Percentiles rank a stretch among this genome's conserved stretches.
Conservation (phyloP, 129 eudicot genomes). For the Flaveria trinervia region DNA sequence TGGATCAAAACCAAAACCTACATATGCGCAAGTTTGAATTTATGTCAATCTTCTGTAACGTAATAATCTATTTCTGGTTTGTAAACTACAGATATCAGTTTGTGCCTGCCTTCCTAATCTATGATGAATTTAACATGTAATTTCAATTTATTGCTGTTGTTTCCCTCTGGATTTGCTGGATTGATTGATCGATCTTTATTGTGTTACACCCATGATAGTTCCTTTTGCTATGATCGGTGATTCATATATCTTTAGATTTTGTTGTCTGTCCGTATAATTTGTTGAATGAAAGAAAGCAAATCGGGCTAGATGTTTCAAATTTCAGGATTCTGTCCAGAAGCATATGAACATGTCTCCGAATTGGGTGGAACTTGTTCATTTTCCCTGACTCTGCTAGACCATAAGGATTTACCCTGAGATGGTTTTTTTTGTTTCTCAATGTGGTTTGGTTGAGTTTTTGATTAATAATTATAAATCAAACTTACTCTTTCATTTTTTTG, state of each 20-base stretch:
- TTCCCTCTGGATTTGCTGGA: too few species aligned
- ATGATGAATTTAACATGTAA: neutral
- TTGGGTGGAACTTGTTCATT: neutral
- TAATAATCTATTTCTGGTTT: conserved; percentile 15
- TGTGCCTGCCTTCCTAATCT: neutral
- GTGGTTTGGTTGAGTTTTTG: too few species aligned
- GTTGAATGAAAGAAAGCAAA: too few species aligned
- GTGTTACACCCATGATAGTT: neutral
- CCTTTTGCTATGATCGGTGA: neutral
- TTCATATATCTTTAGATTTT: neutral
- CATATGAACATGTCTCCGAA: neutral
- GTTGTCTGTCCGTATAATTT: too few species aligned
- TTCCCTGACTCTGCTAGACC: neutral
- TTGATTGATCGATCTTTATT: neutral
- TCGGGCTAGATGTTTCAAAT: too few species aligned
- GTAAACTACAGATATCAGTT: neutral
- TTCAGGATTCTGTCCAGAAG: too few species aligned
- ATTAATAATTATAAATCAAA: too few species aligned
- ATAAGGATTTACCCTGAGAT: too few species aligned
- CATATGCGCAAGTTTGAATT: conserved; percentile 16
- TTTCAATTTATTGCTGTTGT: neutral
- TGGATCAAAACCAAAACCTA: neutral
- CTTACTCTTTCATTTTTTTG: too few species aligned
- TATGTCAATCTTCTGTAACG: neutral
- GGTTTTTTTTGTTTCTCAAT: too few species aligned